Base-by-base conservation (phyloP, 208 protist species). In the Leishmania turanica region DNA sequence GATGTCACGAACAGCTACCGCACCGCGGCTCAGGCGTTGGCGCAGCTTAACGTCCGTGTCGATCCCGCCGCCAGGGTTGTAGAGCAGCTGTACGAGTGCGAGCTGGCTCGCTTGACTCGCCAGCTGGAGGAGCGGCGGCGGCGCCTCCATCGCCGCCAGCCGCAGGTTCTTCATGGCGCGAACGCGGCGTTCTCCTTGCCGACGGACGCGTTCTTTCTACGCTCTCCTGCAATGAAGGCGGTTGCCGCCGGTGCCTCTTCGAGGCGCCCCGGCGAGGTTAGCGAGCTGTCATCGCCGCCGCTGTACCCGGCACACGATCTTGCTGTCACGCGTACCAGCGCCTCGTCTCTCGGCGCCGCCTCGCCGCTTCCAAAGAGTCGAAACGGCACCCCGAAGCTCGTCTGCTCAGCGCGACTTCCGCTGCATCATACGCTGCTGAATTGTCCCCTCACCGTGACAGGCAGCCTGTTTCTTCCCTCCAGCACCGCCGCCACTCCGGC, bases 71-170 rank as follows among this genome's bases (percentile, higher is more conserved):
- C 79, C 53, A 60, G 37, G 13, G 76, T 53, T 37, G 82, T 81
- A 15, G 77, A 81, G 62, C 51, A 74, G 47, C 64, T 85, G 21
- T 85, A 85, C 62, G 69, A 81, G 42, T 73, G 80, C 53, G 82
- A 85, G 54, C 56, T 85, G 8, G 68, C 64, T 53, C 82, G 82
- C 8, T 75, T 85, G 6, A 56, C 60, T 13, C 54, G 72, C 5
- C 82, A 79, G 62, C 37, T 80, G 72, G 74, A 78, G 64, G 72
- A 85, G 64, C 76, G 53, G 13, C 24, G 80, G 77, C 65, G 62
- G 56, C 75, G 21, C 40, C 19, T 27, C 4, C 66, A 45, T 37
- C 51, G 71, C 11, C 17, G 71, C 51, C 27, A 60, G 21, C 8
- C 31, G 27, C 40, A 49, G 6, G 8, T 45, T n/a, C 68, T 73